These are phyloP conservation scores for Colletotrichum graminicola DNA, from an alignment of 2,329 filamentous ascomycete species.

Conservation along the genomic window DNA sequence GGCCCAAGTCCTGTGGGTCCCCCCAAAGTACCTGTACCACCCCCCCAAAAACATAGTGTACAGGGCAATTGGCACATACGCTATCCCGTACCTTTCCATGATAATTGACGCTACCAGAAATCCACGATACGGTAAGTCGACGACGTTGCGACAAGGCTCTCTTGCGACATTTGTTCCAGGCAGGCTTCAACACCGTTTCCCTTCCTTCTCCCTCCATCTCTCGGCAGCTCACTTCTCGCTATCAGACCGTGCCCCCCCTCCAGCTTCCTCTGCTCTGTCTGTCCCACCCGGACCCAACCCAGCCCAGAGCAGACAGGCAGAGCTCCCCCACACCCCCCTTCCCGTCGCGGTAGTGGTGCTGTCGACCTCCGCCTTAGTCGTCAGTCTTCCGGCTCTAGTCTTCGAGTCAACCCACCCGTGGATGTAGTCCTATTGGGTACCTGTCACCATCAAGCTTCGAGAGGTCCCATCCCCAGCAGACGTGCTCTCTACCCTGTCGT, in stretches of 20 bases:
- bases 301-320: neutral
- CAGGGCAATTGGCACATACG: slow-evolving; percentile 7
- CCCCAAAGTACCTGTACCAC: slow-evolving; percentile 14
- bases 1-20: slow-evolving; percentile 2
- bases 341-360: slow-evolving; percentile 37
- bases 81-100: slow-evolving; percentile 15
- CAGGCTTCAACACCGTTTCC: neutral
- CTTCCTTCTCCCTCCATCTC: neutral
- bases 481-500: slow-evolving; percentile 41
- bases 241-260: slow-evolving; percentile 9
- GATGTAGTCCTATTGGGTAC: slow-evolving; percentile 41
- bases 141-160: slow-evolving; percentile 18
- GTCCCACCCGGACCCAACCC: neutral
- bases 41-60: neutral
- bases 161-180: slow-evolving; percentile 19
- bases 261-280: slow-evolving; percentile 1
- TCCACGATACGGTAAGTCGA: slow-evolving; percentile 21
- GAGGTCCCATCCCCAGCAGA: slow-evolving; percentile 42
- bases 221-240: neutral
- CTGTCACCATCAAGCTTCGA: slow-evolving; percentile 44
- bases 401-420: slow-evolving; percentile 37
- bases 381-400: slow-evolving; percentile 12
- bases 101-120: slow-evolving; percentile 14
- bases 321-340: neutral
- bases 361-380: slow-evolving; percentile 30